Conservation (phyloP, 805 yeast genomes). For the Saccharomycopsis lassenensis region DNA sequence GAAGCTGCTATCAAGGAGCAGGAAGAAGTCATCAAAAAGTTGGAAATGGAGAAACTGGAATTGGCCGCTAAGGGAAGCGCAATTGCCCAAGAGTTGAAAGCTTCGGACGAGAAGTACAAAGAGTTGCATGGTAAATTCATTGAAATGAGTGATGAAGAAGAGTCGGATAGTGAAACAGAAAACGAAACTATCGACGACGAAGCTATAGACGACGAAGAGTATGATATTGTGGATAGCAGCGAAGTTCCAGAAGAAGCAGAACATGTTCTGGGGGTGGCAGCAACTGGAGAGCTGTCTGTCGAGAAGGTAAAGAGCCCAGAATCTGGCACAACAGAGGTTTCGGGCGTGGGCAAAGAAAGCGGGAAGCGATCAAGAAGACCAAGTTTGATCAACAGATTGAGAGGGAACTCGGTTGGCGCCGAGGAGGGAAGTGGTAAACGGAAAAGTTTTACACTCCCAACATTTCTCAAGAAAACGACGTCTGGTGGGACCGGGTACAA, state of each 20-base stretch:
- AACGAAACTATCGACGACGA: slow-evolving; percentile 1
- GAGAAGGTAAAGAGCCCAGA: too few species aligned
- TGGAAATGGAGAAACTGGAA: slow-evolving; percentile 13
- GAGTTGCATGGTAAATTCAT: slow-evolving; percentile 8
- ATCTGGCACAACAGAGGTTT: neutral
- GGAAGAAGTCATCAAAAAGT: slow-evolving; percentile 8
- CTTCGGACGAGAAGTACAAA: slow-evolving; percentile 10
- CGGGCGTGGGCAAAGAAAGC: neutral
- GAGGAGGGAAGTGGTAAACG: too few species aligned
- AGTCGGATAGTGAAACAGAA: slow-evolving; percentile 1
- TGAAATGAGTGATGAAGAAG: slow-evolving; percentile 7
- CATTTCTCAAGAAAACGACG: too few species aligned
- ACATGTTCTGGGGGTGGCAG: neutral
- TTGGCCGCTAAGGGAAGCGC: slow-evolving; percentile 9
- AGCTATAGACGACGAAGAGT: neutral
- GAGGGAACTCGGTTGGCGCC: too few species aligned
- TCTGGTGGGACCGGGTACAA: too few species aligned
- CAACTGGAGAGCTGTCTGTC: neutral
- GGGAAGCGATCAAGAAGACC: slow-evolving; percentile 8
- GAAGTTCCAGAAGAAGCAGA: neutral
- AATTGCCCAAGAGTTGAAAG: slow-evolving; percentile 10
- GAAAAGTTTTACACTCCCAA: too few species aligned
- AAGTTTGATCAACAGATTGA: slow-evolving; percentile 4
- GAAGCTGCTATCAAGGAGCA: slow-evolving; percentile 12
- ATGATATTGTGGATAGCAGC: neutral